Evolutionary conservation across 75 land plant genomes (phyloP), one percentile per base, ranked within the genome.

Genomic region (Cryptomeria japonica): DNA sequence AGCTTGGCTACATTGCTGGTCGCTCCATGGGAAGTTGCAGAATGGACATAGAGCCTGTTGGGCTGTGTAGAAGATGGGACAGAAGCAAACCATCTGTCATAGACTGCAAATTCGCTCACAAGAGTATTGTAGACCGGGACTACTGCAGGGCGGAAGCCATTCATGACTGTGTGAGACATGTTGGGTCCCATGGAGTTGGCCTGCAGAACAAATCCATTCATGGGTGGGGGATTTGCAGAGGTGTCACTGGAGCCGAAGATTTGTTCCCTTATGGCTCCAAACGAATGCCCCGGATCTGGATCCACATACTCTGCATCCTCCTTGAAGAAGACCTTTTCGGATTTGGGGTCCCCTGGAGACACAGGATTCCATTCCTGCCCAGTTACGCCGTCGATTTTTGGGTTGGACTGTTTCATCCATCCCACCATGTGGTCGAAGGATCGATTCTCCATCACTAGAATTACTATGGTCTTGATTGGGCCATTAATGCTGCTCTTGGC

Each of bases 11-110:
- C 84, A 80, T 93, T 92, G 91, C 90, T 87, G 34, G 89, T 85
- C 39, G 86, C 72, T 25, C 95, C 95, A 58, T 93, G 91, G 1
- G 95, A 93, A 2, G 95, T 93, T 76, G 86, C 95, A 3, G 95
- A 92, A 85, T 93, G 94, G 38, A 93, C 94, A 85, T 53, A 93
- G 9, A 93, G 83, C 25, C 95, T 86, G 88, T 93, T 93, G 61
- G 94, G 95, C 87, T 93, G 95, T 15, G 95, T 93, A 19, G 95
- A 93, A 25, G 95, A 37, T 0, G 95, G 95, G 0, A 92, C 90
- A 13, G 95, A 92, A 8, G 95, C 90, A 72, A 93, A 93, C 95
- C 95, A 93, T n/a, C 92, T 87, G 84, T 93, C 94, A 47, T 83
- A 86, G 0, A 91, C 90, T 3, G 93, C 93, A 47, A 88, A 93